Percentiles rank a stretch among this genome's conserved stretches.
phyloP scores from a whole-genome alignment of 2,329 filamentous ascomycete species.

The Ascochyta rabiei region DNA sequence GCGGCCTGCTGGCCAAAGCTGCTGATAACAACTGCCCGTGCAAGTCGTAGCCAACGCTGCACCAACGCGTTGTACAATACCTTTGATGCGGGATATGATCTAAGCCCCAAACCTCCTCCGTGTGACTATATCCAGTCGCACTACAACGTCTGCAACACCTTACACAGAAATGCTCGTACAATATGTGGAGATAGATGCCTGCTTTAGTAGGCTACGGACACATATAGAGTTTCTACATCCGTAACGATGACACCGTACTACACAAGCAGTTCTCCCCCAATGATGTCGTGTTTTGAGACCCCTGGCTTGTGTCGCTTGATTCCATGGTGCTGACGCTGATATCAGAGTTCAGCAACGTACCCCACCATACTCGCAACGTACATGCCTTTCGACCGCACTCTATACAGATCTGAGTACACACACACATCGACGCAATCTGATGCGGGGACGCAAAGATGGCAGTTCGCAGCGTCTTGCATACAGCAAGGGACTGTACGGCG shows the following conservation, averaged over 20 bases:
- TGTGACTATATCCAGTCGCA: background rate
- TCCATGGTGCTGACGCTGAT: conserved; percentile 9
- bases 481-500: background rate
- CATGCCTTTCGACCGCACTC: background rate
- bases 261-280: conserved; percentile 8
- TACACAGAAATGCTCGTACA: background rate
- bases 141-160: conserved; percentile 7
- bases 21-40: no score
- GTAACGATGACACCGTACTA: conserved; percentile 1
- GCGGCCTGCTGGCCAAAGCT: background rate
- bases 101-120: background rate
- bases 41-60: no score
- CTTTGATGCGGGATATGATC: background rate
- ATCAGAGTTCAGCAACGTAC: background rate
- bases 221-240: background rate
- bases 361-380: background rate
- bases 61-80: no score
- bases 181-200: background rate
- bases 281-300: background rate
- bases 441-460: background rate
- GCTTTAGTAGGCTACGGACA: background rate
- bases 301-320: background rate
- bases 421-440: background rate
- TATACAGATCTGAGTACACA: background rate
- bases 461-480: background rate